Evolutionary conservation across 768 basidiomycete genomes (phyloP), one percentile per base, ranked within the genome.

Genomic region (Termitomyces sp.): DNA sequence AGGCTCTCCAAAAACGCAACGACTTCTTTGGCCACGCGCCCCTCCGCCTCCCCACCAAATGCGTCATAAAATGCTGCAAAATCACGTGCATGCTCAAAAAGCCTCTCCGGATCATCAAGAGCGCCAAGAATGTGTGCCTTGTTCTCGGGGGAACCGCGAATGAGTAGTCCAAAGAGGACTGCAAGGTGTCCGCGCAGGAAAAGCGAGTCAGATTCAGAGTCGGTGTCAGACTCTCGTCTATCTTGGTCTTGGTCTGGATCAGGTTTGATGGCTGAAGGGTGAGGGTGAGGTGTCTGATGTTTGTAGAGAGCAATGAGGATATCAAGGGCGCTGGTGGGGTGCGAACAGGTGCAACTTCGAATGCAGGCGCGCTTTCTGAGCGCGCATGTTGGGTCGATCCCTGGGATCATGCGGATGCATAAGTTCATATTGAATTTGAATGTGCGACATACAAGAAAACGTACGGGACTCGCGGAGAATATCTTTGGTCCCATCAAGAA

Each of bases 121-220:
- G 63, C 52, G 6, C 55, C 55, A 14, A 81, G 64, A 3, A 83
- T 65, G 4, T 65, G 58, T 1, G 43, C 48, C 54, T 76, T 73
- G 54, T 80, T 80, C 32, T 57, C 59, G 3, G 56, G 46, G 37
- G 68, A 74, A 25, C 67, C 71, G 28, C 68, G 70, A 74, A 81
- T 81, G 51, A 81, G 71, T 39, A 82, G 65, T 8, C 80, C 89
- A 47, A 94, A 79, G 5, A 94, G 78, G 7, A 93, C 81, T 0
- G 91, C 83, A 4, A 89, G 79, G 64, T 91, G 90, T 0, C 88
- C 87, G 16, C 80, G 80, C 7, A 93, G 75, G 60, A 89, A 84
- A 12, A 75, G 74, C 35, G 71, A 67, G 59, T 82, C 51, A 8
- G 56, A 43, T 3, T 56, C 55, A 0, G 32, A 19, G 28, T 52